phyloP scores from a whole-genome alignment of 805 yeast species.

The Candida maltosa region DNA sequence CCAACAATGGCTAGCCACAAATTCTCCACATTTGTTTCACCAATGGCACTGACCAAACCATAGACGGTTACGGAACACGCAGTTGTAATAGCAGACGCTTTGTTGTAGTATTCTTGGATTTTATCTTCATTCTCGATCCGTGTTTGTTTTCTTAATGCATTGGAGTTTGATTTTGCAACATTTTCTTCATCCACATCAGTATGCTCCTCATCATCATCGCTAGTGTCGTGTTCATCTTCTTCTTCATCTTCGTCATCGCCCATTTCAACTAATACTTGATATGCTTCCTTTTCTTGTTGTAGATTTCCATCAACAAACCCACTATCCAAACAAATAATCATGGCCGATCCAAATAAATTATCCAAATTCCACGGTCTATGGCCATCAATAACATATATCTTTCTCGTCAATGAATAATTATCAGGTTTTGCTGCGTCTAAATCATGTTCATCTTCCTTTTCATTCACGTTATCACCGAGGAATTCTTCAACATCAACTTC shows the following conservation, averaged over 20 bases:
- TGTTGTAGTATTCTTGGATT: constrained; percentile 74
- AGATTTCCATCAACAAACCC: constrained; percentile 67
- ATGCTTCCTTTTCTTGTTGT: constrained; percentile 57
- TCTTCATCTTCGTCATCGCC: constrained; percentile 37
- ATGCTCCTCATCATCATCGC: constrained; percentile 13
- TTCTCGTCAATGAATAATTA: constrained; percentile 39
- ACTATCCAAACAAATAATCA: constrained; percentile 82
- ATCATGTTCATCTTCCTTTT: constrained; percentile 20
- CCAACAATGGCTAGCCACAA: constrained; percentile 92
- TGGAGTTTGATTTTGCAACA: constrained; percentile 8
- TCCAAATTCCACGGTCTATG: constrained; percentile 97
- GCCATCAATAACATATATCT: constrained; percentile 82
- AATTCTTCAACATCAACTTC: constrained; percentile 59
- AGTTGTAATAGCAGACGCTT: constrained; percentile 74
- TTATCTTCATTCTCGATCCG: constrained; percentile 46
- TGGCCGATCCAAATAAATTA: constrained; percentile 79
- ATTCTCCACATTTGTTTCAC: constrained; percentile 67
- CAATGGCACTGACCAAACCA: constrained; percentile 73
- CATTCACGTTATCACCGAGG: constrained; percentile 24
- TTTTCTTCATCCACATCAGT: no score
- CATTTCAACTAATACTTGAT: constrained; percentile 44
- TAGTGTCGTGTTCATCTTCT: constrained; percentile 22
- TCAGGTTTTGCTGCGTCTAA: constrained; percentile 20
- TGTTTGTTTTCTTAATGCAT: constrained; percentile 28
- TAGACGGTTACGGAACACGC: constrained; percentile 80